Conservation (phyloP, 2,329 filamentous ascomycete genomes). For the Fusarium mundagurra region DNA sequence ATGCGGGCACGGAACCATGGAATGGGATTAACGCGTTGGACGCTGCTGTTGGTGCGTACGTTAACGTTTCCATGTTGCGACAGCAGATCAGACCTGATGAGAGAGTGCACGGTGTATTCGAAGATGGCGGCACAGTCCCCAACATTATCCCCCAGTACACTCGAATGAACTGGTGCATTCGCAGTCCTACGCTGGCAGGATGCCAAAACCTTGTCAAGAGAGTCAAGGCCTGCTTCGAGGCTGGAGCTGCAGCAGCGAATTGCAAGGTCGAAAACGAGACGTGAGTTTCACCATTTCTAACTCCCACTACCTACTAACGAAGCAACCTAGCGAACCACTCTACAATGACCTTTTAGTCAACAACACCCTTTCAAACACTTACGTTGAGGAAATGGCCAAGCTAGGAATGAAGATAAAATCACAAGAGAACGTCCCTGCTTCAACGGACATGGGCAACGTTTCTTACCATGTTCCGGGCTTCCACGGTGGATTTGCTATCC, state of each 20-base stretch:
- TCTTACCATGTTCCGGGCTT: not conserved
- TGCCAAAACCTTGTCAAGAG: not conserved
- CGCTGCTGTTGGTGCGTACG: not conserved
- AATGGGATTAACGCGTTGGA: not conserved
- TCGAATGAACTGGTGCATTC: not conserved
- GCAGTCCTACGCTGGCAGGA: not conserved
- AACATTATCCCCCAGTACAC: not conserved
- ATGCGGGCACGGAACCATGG: not conserved
- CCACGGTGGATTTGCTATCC: not conserved
- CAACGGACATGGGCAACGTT: not conserved
- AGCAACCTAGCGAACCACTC: not conserved
- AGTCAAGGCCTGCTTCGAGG: not conserved
- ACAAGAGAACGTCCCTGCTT: not conserved
- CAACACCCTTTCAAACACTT: not conserved
- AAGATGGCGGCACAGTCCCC: not conserved
- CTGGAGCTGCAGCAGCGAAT: not conserved
- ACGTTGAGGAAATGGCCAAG: not conserved
- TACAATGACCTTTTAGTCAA: not conserved
- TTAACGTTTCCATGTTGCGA: not conserved
- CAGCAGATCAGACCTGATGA: not conserved
- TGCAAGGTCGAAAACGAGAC: not conserved
- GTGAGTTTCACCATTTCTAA: not conserved
- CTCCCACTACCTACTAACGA: fast-evolving
- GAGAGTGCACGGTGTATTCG: not conserved
- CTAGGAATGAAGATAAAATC: not conserved